A percentile compares a stretch with the other conserved stretches of the same genome.
phyloP scores from a whole-genome alignment of 2,329 filamentous ascomycete genomes.

The Colletotrichum karsti region DNA sequence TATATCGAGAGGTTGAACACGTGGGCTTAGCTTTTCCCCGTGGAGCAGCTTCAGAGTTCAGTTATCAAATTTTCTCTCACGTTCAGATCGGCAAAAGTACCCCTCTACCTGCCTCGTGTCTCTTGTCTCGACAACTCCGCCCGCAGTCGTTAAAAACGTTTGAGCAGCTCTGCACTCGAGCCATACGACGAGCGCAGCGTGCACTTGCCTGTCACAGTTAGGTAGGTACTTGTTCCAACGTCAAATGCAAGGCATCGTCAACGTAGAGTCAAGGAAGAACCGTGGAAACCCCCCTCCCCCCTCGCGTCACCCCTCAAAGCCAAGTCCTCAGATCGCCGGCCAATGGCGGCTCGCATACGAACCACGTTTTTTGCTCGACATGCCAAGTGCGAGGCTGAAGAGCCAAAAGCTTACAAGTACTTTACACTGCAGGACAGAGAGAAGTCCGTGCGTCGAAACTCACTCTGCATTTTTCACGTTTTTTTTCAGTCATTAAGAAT shows the following conservation, averaged over 20 bases:
- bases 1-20: constrained; percentile 5
- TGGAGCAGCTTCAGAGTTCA: not conserved
- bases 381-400: constrained; percentile 36
- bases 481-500: too few species aligned
- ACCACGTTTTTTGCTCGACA: constrained; percentile 34
- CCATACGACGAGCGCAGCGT: not conserved
- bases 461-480: not conserved
- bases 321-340: constrained; percentile 26
- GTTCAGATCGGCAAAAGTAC: not conserved
- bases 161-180: not conserved
- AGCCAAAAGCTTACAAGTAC: not conserved
- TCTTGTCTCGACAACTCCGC: not conserved
- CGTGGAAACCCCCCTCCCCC: constrained; percentile 1
- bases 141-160: not conserved
- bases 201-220: not conserved
- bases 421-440: not conserved
- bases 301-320: constrained; percentile 7
- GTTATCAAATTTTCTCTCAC: not conserved
- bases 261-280: constrained; percentile 16
- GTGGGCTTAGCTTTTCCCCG: constrained; percentile 13
- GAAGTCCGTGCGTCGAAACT: not conserved
- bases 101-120: not conserved
- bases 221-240: not conserved
- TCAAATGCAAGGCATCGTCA: constrained; percentile 1
- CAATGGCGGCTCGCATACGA: constrained; percentile 30